Evolutionary conservation across 2,329 filamentous ascomycete genomes (phyloP).

Genomic region (Penicillium nordicum): DNA sequence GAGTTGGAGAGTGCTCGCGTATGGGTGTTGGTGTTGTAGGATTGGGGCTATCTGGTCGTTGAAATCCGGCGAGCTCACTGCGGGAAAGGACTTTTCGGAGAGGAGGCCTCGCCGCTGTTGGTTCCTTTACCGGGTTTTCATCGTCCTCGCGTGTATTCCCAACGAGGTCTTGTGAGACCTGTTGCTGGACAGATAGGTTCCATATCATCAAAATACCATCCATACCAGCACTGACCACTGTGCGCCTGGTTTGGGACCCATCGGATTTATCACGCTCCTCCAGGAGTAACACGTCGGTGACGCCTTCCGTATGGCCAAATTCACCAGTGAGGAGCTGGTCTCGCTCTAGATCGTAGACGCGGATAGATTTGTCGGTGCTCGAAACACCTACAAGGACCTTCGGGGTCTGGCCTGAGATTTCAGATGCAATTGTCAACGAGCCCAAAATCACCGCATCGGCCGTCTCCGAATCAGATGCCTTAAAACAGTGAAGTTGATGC

Average conservation of each 20-base stretch:
- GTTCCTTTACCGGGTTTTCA: slow-evolving; percentile 45
- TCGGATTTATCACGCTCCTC: slow-evolving; percentile 41
- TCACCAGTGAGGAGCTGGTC: slow-evolving; percentile 79
- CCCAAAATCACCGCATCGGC: slow-evolving; percentile 80
- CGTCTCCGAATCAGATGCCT: slow-evolving; percentile 74
- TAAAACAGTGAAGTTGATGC: slow-evolving; percentile 69
- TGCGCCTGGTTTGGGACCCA: slow-evolving; percentile 45
- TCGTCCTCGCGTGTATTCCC: slow-evolving; percentile 38
- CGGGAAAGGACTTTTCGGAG: slow-evolving; percentile 82
- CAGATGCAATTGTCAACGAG: slow-evolving; percentile 61
- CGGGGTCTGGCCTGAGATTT: slow-evolving; percentile 54
- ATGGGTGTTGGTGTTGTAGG: slow-evolving; percentile 43
- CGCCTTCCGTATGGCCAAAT: slow-evolving; percentile 92
- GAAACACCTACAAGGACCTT: slow-evolving; percentile 81
- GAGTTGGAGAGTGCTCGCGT: slow-evolving; percentile 48
- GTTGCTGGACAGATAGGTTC: slow-evolving; percentile 43
- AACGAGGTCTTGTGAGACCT: slow-evolving; percentile 29
- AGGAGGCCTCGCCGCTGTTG: slow-evolving; percentile 63
- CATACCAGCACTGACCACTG: slow-evolving; percentile 68
- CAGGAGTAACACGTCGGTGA: slow-evolving; percentile 76
- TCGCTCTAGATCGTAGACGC: slow-evolving; percentile 76
- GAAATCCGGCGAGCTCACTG: slow-evolving; percentile 78
- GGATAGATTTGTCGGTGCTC: slow-evolving; percentile 91
- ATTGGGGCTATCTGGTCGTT: slow-evolving; percentile 47
- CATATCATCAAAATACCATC: slow-evolving; percentile 85